Evolutionary conservation across 2,329 filamentous ascomycete species (phyloP).

Genomic region (Trichothecium sympodiale): DNA sequence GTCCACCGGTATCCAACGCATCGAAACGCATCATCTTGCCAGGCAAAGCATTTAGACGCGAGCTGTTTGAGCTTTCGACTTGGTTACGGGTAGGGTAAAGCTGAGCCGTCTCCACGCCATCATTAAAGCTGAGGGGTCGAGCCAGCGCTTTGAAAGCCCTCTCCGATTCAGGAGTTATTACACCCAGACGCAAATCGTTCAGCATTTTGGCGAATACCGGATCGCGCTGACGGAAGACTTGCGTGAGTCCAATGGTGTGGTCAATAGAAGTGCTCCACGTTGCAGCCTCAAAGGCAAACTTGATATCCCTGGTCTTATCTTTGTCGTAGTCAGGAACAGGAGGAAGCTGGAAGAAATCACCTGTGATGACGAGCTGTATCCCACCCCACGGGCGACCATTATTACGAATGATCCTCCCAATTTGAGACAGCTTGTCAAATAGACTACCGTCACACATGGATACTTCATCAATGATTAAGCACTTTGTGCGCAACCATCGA

Average conservation of each 20-base stretch:
- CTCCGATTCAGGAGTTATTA: conserved; percentile 66
- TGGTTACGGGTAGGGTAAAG: conserved; percentile 85
- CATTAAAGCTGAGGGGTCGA: conserved; percentile 60
- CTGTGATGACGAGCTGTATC: conserved; percentile 90
- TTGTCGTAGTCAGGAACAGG: conserved; percentile 65
- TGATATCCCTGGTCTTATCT: conserved; percentile 52
- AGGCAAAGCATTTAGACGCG: conserved; percentile 59
- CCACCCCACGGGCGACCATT: conserved; percentile 91
- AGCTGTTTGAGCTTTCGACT: conserved; percentile 76
- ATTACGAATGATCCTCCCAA: conserved; percentile 76
- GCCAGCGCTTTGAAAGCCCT: conserved; percentile 63
- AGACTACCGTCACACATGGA: conserved; percentile 98
- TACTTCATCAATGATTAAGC: conserved; percentile 85
- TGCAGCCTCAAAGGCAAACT: conserved; percentile 85
- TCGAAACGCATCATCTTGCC: conserved; percentile 59
- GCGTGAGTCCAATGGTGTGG: conserved; percentile 88
- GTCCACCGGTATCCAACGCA: conserved; percentile 68
- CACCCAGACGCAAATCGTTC: conserved; percentile 92
- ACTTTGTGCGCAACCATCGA: conserved; percentile 80
- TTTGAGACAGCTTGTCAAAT: conserved; percentile 88
- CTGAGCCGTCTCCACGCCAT: conserved; percentile 65
- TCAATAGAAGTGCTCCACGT: conserved; percentile 91
- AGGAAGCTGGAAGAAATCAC: conserved; percentile 95
- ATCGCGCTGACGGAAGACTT: conserved; percentile 94
- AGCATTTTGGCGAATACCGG: conserved; percentile 83